Evolutionary conservation across 345 rosid genomes (phyloP).

Genomic region (Streptanthus diversifolius): DNA sequence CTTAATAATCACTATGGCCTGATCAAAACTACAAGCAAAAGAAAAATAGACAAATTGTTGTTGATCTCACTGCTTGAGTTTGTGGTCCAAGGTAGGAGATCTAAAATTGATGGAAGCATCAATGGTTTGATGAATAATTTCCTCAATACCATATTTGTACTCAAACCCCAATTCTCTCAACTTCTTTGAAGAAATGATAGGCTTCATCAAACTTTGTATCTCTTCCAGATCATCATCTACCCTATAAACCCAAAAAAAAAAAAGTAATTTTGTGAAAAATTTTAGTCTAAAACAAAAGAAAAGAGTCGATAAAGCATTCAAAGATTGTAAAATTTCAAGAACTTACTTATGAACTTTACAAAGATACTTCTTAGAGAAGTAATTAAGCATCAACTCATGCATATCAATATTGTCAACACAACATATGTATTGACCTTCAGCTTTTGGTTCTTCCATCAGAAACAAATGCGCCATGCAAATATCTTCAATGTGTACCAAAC

Average conservation of each 20-base stretch:
- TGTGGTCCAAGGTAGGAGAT: constrained; percentile 28
- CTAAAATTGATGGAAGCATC: constrained; percentile 37
- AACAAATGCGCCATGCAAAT: constrained; percentile 68
- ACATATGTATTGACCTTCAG: constrained; percentile 66
- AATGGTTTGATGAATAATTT: constrained; percentile 49
- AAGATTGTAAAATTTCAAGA: neutral
- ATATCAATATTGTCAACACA: constrained; percentile 43
- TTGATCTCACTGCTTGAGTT: neutral
- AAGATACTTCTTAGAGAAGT: constrained; percentile 36
- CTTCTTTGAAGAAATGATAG: constrained; percentile 70
- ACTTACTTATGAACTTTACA: constrained; percentile 37
- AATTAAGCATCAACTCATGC: constrained; percentile 40
- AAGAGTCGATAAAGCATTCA: neutral
- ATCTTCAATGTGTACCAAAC: constrained; percentile 75
- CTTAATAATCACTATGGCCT: neutral
- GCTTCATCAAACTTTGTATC: constrained; percentile 30
- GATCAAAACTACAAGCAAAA: neutral
- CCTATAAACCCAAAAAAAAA: constrained; percentile 28
- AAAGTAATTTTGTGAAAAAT: neutral
- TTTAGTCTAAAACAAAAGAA: neutral
- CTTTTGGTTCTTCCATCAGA: constrained; percentile 56
- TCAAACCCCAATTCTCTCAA: constrained; percentile 58
- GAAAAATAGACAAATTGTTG: neutral
- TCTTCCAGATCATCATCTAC: constrained; percentile 29
- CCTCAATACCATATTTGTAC: constrained; percentile 52